phyloP scores from a whole-genome alignment of 2,329 filamentous ascomycete species.

The Cladosporium colombiae region DNA sequence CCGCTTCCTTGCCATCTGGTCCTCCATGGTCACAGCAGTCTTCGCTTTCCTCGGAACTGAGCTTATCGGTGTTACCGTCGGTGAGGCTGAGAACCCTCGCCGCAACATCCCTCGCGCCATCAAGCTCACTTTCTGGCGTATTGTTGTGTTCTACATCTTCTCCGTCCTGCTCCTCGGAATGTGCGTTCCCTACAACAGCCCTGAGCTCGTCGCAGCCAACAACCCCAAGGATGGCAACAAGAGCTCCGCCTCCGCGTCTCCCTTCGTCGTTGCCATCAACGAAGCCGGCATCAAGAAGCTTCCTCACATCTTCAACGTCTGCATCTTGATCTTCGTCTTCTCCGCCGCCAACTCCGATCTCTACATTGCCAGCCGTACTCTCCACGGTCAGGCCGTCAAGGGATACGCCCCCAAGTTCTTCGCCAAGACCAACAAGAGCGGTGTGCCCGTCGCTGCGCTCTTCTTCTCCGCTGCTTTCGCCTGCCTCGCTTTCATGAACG shows the following conservation, averaged over 20 bases:
- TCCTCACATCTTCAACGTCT: conserved; percentile 70
- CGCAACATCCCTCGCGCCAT: conserved; percentile 75
- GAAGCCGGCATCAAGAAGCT: conserved; percentile 63
- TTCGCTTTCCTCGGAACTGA: conserved; percentile 80
- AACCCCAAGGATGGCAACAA: conserved; percentile 43
- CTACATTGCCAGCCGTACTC: conserved; percentile 70
- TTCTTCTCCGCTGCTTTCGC: conserved; percentile 62
- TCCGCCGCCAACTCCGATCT: conserved; percentile 76
- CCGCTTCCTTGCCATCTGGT: conserved; percentile 48
- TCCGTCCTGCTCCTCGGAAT: conserved; percentile 75
- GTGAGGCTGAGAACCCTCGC: conserved; percentile 77
- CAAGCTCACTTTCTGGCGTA: conserved; percentile 78
- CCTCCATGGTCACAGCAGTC: conserved; percentile 67
- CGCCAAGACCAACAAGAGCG: conserved; percentile 67
- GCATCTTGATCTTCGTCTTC: conserved; percentile 75
- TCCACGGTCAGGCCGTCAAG: conserved; percentile 69
- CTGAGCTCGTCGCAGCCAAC: conserved; percentile 52
- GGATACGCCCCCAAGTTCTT: conserved; percentile 72
- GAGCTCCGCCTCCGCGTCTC: conserved; percentile 58
- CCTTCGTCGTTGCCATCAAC: conserved; percentile 73
- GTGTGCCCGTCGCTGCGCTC: conserved; percentile 70
- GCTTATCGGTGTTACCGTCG: conserved; percentile 75
- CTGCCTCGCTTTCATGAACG: conserved; percentile 56
- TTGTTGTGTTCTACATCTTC: conserved; percentile 76
- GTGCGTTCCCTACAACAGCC: conserved; percentile 71